Conservation (phyloP, 495 filamentous ascomycete species). For the Penicillium arizonense region DNA sequence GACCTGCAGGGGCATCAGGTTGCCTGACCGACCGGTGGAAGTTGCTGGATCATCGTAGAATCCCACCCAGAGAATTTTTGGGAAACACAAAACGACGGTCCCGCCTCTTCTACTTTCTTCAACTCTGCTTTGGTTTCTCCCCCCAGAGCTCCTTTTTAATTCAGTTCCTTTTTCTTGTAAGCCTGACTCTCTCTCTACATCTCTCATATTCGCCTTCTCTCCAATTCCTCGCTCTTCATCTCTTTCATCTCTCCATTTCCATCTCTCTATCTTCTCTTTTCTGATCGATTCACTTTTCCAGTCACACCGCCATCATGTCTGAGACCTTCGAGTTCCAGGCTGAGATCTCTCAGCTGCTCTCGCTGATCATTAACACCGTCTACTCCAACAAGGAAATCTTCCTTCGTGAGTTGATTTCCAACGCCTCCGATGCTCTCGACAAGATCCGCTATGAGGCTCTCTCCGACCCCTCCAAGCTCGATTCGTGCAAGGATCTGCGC, state of each 20-base stretch:
- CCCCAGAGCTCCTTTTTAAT: slow-evolving; percentile 13
- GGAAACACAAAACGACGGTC: slow-evolving; percentile 33
- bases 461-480: slow-evolving; percentile 95
- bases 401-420: slow-evolving; percentile 95
- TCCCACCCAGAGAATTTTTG: slow-evolving; percentile 34
- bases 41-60: slow-evolving; percentile 49
- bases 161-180: slow-evolving; percentile 14
- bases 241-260: slow-evolving; percentile 5
- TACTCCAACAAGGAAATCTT: slow-evolving; percentile 99
- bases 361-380: slow-evolving; percentile 99
- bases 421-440: slow-evolving; percentile 97
- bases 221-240: slow-evolving; percentile 5
- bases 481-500: slow-evolving; percentile 92
- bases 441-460: slow-evolving; percentile 99
- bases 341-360: slow-evolving; percentile 99
- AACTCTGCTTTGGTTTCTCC: slow-evolving; percentile 24
- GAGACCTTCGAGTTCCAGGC: slow-evolving; percentile 99
- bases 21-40: slow-evolving; percentile 38
- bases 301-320: slow-evolving; percentile 63
- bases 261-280: neutral
- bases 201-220: slow-evolving; percentile 1
- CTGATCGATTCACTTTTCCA: slow-evolving; percentile 5
- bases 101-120: slow-evolving; percentile 13
- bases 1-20: slow-evolving; percentile 8
- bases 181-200: slow-evolving; percentile 1